Percentiles rank a stretch among this genome's conserved stretches.
Conservation (phyloP, 2,329 filamentous ascomycete species). For the Diaporthe capsici region DNA sequence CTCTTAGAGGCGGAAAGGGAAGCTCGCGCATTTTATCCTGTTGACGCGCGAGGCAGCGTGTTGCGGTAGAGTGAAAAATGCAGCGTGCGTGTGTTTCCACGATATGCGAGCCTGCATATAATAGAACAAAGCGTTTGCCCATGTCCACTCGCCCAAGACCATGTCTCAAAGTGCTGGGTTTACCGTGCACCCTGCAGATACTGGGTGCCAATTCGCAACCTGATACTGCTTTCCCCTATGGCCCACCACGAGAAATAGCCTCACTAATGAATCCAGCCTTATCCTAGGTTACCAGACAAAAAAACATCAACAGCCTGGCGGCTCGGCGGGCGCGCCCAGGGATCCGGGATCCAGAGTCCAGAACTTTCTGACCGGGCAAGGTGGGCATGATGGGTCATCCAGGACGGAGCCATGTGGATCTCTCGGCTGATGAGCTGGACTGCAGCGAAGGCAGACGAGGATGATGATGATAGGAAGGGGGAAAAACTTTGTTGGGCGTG, state of each 20-base stretch:
- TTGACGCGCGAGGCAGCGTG: neutral
- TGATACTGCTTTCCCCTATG: neutral
- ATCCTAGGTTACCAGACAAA: neutral
- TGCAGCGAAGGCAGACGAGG: neutral
- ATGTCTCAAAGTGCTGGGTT: neutral
- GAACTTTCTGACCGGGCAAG: neutral
- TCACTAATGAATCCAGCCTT: neutral
- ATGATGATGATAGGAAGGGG: neutral
- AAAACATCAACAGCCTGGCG: neutral
- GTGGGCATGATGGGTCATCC: neutral
- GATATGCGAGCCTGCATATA: neutral
- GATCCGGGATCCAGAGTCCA: conserved; percentile 9
- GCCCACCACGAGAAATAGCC: neutral
- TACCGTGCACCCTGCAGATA: neutral
- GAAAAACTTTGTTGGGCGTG: neutral
- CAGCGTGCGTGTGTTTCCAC: neutral
- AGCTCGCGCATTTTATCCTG: neutral
- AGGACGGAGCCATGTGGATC: conserved; percentile 14
- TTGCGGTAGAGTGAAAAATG: neutral
- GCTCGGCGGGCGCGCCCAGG: neutral
- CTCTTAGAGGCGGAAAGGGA: too few species aligned
- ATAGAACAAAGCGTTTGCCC: neutral
- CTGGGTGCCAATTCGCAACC: neutral
- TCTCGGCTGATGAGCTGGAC: conserved; percentile 14
- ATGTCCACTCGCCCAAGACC: neutral